These are phyloP conservation scores for Phytophthora citricola DNA, from an alignment of 352 stramenopile species.

Conservation along the genomic window DNA sequence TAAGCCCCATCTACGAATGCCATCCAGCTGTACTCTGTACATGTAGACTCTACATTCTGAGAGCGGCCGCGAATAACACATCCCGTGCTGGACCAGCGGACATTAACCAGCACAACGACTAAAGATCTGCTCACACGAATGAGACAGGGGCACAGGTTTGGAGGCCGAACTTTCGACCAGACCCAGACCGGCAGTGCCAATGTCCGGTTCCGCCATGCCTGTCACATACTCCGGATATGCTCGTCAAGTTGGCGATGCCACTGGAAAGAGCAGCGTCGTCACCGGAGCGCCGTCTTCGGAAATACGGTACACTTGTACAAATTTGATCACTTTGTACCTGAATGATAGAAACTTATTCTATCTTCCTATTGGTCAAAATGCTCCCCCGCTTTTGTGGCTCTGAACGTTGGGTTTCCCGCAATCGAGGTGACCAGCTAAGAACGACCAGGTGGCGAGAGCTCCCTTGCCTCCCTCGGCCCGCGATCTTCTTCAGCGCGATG, in stretches of 20 bases:
- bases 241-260: too few species aligned
- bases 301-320: too few species aligned
- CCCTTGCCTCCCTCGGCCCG: neutral
- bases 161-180: neutral
- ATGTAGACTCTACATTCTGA: slow-evolving; percentile 7
- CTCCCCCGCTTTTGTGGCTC: slow-evolving; percentile 13
- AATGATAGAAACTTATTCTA: neutral
- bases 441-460: neutral
- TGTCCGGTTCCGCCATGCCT: neutral
- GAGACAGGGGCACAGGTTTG: slow-evolving; percentile 11
- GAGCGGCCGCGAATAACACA: slow-evolving; percentile 18
- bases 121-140: slow-evolving; percentile 7
- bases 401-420: neutral
- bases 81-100: slow-evolving; percentile 7
- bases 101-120: neutral
- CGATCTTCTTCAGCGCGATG: neutral
- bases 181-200: neutral
- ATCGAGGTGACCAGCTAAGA: neutral
- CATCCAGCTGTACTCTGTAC: neutral
- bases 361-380: slow-evolving; percentile 7
- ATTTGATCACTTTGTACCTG: neutral
- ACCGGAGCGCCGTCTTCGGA: too few species aligned
- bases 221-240: neutral
- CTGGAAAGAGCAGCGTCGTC: neutral
- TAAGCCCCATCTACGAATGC: neutral